Evolutionary conservation across 2,329 filamentous ascomycete species (phyloP).

Genomic region (Tolypocladium amazonense): DNA sequence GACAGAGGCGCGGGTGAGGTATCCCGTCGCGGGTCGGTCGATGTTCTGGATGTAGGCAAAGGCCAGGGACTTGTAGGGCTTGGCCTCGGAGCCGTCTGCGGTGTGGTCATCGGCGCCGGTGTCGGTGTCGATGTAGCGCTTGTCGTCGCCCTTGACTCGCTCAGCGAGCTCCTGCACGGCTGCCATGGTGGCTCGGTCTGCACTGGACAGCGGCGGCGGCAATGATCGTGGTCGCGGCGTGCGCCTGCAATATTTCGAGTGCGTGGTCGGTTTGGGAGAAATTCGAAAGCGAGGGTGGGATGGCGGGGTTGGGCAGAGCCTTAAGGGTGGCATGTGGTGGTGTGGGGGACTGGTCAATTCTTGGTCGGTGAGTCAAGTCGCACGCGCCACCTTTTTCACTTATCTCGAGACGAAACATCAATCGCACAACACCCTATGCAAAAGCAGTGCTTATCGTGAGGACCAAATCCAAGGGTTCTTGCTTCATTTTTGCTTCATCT

Average conservation of each 20-base stretch:
- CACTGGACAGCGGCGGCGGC: neutral
- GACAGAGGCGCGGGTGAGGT: slow-evolving; percentile 57
- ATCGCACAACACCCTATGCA: neutral
- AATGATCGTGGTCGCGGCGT: neutral
- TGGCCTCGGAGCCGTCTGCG: slow-evolving; percentile 56
- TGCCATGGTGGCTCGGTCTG: slow-evolving; percentile 21
- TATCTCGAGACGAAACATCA: neutral
- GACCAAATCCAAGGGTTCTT: neutral
- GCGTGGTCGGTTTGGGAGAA: neutral
- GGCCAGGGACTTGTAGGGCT: slow-evolving; percentile 73
- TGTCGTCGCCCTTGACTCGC: slow-evolving; percentile 13
- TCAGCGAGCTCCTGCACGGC: slow-evolving; percentile 39
- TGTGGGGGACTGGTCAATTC: neutral
- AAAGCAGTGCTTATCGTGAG: neutral
- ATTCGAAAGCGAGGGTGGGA: neutral
- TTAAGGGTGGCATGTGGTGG: neutral
- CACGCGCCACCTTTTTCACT: neutral
- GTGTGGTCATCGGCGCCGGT: slow-evolving; percentile 59
- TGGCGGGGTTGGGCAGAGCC: neutral
- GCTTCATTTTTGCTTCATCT: neutral
- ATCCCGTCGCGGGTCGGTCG: slow-evolving; percentile 45
- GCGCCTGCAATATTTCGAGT: neutral
- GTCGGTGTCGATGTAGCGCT: slow-evolving; percentile 70
- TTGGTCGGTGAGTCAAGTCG: neutral
- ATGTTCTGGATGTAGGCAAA: slow-evolving; percentile 66